Conservation (phyloP, 441 rosid species). For the Populus tomentosa region DNA sequence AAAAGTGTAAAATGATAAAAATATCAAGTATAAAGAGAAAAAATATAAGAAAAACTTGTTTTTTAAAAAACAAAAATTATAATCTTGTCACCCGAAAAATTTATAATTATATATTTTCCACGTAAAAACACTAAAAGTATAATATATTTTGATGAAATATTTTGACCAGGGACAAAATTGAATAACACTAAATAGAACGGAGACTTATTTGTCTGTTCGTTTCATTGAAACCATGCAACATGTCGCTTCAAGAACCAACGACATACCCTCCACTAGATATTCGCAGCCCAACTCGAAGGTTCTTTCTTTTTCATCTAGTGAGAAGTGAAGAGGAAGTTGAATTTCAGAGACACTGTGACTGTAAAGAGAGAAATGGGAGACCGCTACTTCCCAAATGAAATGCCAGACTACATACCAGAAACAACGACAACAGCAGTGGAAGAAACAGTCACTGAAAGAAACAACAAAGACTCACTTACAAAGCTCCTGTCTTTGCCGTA, state of each 20-base stretch:
- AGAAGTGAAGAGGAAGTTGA: not conserved
- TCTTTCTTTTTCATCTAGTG: not conserved
- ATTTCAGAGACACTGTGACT: not conserved
- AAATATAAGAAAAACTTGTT: too few relatives aligned
- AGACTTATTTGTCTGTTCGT: not conserved
- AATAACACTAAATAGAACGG: too few relatives aligned
- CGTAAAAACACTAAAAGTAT: too few relatives aligned
- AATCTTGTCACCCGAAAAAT: too few relatives aligned
- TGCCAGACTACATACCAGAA: slow-evolving; percentile 35
- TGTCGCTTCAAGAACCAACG: not conserved
- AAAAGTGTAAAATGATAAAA: too few relatives aligned
- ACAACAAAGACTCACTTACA: slow-evolving; percentile 28
- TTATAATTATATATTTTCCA: too few relatives aligned
- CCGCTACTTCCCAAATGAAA: slow-evolving; percentile 48
- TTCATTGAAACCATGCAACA: not conserved
- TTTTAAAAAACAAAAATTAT: too few relatives aligned
- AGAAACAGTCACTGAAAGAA: slow-evolving; percentile 7
- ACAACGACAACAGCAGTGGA: not conserved
- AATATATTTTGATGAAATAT: too few relatives aligned
- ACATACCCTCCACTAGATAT: not conserved
- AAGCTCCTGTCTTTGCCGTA: slow-evolving; percentile 39
- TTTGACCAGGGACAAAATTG: too few relatives aligned
- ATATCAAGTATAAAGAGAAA: too few relatives aligned
- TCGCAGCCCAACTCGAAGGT: not conserved
- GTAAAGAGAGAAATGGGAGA: slow-evolving; percentile 36